Evolutionary conservation across 495 filamentous ascomycete species (phyloP), one percentile per base, ranked within the genome.

Genomic region (Talaromyces thailandensis): DNA sequence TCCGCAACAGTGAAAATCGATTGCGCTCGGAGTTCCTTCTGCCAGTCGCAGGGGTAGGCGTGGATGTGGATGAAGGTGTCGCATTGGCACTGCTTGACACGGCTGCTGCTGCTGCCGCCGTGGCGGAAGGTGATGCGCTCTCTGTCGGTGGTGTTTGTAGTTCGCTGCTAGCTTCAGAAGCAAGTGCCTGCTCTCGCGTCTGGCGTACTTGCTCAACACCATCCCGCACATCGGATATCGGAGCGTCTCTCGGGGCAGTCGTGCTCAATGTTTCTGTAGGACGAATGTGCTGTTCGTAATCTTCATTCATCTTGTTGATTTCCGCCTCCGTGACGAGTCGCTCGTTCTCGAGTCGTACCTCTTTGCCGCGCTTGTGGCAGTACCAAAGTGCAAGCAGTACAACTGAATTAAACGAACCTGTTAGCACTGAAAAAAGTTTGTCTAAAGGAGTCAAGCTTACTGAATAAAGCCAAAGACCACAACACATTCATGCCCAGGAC

Each of bases 371-470:
- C 72, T 96, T 96, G 71, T 97, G 89, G 73, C 91, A 97, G 71
- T 98, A 98, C 93, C 93, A 98, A 63, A 98, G 83, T 56, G 93
- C 89, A 70, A 93, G 91, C 31, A 98, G 74, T 12, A 98, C 78
- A 63, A 97, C 89, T 92, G 64, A 60, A 35, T 35, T 18, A 18
- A 18, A 32, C n/a, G 0, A 6, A 0, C 16, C 26, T 12, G 51
- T 24, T n/a, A 51, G 48, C 25, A 64, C 60, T 35, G 35, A 51
- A 43, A 8, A 31, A 26, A 43, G n/a, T n/a, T n/a, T 24, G 2
- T 4, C 11, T 21, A n/a, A 50, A 48, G 40, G 25, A 11, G 21
- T 3, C 35, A 57, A 3, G 82, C 88, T 73, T 84, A 92, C 90
- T 78, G 68, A 93, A 93, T 9, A 97, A 72, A 0, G 88, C 92